Evolutionary conservation across 169 alveolate genomes (phyloP), one percentile per base, ranked within the genome.

Genomic region (Cryptosporidium andersoni): DNA sequence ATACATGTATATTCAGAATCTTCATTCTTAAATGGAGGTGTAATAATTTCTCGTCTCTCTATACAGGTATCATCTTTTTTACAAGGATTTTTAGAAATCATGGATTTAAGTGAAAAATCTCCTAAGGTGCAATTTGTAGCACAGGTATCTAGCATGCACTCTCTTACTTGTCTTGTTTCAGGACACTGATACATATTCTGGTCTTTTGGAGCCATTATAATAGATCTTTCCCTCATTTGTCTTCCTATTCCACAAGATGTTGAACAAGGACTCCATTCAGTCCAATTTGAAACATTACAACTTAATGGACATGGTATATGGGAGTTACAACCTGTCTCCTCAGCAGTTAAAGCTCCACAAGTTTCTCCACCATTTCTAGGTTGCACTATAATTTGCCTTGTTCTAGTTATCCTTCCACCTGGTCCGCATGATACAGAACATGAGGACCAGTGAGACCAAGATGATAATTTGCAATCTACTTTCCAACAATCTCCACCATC

Each of bases 401-500:
- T 74, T 16, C 91, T 81, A n/a, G 89, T 81, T 45, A 66, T 52
- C 42, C 81, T 66, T 52, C 81, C 81, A n/a, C 89, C 89, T 36
- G 68, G 80, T 2, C 89, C 89, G 43, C 89, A 81, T 9, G 85
- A 51, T 8, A 64, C 89, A 9, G 80, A 60, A 5, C 89, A 81
- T 14, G 60, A 39, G n/a, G 88, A 65, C 89, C 89, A 81, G 4
- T 65, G 12, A 47, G 89, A 81, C 89, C 90, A n/a, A 51, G 55
- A 12, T 65, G 90, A 56, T 39, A 81, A 53, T 81, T 85, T 88
- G 52, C 91, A 90, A 66, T 85, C 91, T 63, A 81, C 89, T 12
- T 80, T 81, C 90, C 92, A 90, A 80, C 93, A 90, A 66, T 90
- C 93, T n/a, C 91, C 92, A 12, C 93, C 92, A 45, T 90, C 93